Percentiles rank a stretch among this genome's conserved stretches.
These are phyloP conservation scores for Roridomyces roridus DNA, from an alignment of 768 basidiomycete genomes.

Conservation along the genomic window DNA sequence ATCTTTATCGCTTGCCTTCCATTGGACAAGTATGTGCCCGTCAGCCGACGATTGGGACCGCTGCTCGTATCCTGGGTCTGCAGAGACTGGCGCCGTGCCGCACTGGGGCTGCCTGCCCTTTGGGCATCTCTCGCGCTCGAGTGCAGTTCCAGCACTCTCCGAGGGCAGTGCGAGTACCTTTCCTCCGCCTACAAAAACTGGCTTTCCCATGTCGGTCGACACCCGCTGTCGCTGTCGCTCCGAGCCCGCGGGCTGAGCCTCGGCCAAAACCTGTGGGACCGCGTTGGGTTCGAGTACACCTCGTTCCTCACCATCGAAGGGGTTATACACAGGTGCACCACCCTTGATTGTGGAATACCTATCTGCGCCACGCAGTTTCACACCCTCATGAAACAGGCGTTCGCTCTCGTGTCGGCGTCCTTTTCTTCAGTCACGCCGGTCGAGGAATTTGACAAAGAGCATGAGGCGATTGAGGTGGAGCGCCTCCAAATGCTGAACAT, in stretches of 20 bases:
- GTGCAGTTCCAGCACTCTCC: neutral
- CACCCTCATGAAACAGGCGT: neutral
- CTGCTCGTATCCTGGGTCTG: conserved; percentile 2
- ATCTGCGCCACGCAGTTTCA: neutral
- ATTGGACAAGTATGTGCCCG: neutral
- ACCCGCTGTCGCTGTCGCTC: neutral
- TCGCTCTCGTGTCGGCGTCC: neutral
- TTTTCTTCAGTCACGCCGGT: neutral
- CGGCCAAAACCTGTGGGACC: too few relatives aligned
- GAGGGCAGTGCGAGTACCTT: neutral
- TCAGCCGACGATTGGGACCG: neutral
- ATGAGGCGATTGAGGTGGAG: neutral
- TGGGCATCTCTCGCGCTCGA: neutral
- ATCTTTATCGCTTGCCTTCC: neutral
- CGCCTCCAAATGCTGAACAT: neutral
- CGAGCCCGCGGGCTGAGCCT: too few relatives aligned
- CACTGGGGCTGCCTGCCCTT: neutral
- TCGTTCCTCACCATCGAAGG: conserved; percentile 1
- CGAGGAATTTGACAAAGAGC: too few relatives aligned
- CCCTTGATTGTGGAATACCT: neutral
- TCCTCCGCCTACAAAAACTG: neutral
- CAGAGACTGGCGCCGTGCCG: neutral
- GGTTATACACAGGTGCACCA: neutral
- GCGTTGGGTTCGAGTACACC: neutral
- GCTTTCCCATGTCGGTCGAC: neutral